phyloP scores from a whole-genome alignment of 164 flowering plant species.

The Tetracentron sinense region DNA sequence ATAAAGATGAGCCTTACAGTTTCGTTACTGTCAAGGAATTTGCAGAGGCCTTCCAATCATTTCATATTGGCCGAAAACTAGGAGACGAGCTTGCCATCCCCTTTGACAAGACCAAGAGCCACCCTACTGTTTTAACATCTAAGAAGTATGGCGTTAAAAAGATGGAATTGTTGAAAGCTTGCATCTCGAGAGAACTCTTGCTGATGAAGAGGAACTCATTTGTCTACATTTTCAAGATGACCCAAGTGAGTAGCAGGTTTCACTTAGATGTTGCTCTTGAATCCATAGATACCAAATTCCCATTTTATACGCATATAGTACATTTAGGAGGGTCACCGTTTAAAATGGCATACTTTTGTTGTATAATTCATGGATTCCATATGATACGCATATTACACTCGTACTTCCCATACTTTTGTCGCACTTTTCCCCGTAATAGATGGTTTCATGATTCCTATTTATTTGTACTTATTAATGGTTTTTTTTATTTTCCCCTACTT shows the following conservation, averaged over 20 bases:
- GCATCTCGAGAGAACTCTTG: slow-evolving; percentile 50
- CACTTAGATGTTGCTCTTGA: background rate
- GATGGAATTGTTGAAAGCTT: slow-evolving; percentile 56
- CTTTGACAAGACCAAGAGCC: slow-evolving; percentile 57
- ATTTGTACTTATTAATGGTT: too few species aligned
- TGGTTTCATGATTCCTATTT: too few species aligned
- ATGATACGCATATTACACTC: too few species aligned
- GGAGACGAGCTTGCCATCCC: slow-evolving; percentile 48
- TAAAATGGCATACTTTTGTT: too few species aligned
- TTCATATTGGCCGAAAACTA: slow-evolving; percentile 46
- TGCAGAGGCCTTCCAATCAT: slow-evolving; percentile 55
- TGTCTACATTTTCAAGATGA: slow-evolving; percentile 49
- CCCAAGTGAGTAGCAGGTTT: slow-evolving; percentile 27
- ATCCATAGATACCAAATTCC: too few species aligned
- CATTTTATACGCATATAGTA: too few species aligned
- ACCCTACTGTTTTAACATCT: slow-evolving; percentile 57
- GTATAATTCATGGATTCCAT: too few species aligned
- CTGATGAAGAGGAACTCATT: slow-evolving; percentile 76
- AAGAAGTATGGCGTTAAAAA: slow-evolving; percentile 49
- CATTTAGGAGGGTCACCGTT: too few species aligned
- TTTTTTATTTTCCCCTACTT: too few species aligned
- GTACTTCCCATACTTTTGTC: too few species aligned
- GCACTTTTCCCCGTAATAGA: too few species aligned
- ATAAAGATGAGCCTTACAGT: slow-evolving; percentile 38
- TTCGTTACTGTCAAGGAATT: slow-evolving; percentile 52